Percentiles rank a stretch among this genome's conserved stretches.
These are phyloP conservation scores for Phytophthora cryptogea DNA, from an alignment of 352 stramenopile genomes.

Conservation along the genomic window DNA sequence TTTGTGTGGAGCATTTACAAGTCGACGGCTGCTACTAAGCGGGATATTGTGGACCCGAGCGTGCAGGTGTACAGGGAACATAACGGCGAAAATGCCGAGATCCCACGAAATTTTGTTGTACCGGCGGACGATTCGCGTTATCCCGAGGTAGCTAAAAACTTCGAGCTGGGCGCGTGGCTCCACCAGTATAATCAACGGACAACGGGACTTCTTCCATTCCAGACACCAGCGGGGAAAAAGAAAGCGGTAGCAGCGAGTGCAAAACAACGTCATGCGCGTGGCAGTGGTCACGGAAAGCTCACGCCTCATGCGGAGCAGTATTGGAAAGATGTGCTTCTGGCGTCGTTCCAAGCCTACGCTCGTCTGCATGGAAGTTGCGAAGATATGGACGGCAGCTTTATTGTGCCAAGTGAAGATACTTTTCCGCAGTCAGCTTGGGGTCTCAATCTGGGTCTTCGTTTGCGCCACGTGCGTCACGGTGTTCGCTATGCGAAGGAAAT, in stretches of 20 bases:
- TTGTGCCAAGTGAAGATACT: conserved; percentile 58
- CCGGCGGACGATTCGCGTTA: conserved; percentile 77
- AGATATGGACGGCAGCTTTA: conserved; percentile 60
- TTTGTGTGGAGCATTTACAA: conserved; percentile 92
- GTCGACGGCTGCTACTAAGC: conserved; percentile 48
- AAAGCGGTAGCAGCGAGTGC: conserved; percentile 11
- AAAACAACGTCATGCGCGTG: conserved; percentile 9
- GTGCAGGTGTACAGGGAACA: conserved; percentile 82
- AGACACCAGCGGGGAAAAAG: conserved; percentile 43
- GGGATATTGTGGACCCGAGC: conserved; percentile 61
- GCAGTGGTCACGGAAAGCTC: conserved; percentile 23
- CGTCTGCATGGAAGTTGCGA: conserved; percentile 51
- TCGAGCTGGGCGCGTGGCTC: conserved; percentile 89
- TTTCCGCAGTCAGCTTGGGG: conserved; percentile 67
- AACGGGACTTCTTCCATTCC: conserved; percentile 44
- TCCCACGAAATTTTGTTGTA: conserved; percentile 71
- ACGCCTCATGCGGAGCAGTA: conserved; percentile 64
- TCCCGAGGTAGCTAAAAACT: conserved; percentile 81
- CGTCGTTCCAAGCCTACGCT: conserved; percentile 63
- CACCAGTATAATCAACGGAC: conserved; percentile 61
- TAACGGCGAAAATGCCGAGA: conserved; percentile 68
- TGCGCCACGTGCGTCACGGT: conserved; percentile 72
- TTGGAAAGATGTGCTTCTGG: conserved; percentile 75
- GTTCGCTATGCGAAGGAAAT: conserved; percentile 68
- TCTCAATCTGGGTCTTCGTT: conserved; percentile 68